These are phyloP conservation scores for Penicillium soppii DNA, from an alignment of 495 filamentous ascomycete genomes.

Conservation along the genomic window DNA sequence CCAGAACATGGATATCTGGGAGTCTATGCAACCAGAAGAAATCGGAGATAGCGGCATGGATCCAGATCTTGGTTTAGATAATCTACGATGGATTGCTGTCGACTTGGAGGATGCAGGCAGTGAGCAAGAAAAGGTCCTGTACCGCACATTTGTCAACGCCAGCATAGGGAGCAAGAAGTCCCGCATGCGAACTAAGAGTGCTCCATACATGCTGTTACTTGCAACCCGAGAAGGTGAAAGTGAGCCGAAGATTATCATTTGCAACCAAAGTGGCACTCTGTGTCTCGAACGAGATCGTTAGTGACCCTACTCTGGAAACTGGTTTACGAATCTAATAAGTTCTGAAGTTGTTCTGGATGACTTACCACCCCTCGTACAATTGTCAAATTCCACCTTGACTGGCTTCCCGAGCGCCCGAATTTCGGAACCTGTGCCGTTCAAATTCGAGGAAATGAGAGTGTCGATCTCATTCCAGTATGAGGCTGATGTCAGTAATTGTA, in stretches of 20 bases:
- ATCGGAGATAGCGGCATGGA: slow-evolving; percentile 17
- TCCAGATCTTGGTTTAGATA: slow-evolving; percentile 23
- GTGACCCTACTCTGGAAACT: background rate
- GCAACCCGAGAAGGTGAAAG: slow-evolving; percentile 39
- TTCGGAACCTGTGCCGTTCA: slow-evolving; percentile 32
- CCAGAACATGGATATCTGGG: slow-evolving; percentile 40
- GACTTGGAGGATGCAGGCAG: slow-evolving; percentile 39
- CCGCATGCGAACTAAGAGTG: slow-evolving; percentile 36
- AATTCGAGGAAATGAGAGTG: slow-evolving; percentile 29
- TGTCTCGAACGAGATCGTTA: slow-evolving; percentile 39
- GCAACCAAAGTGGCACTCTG: slow-evolving; percentile 43
- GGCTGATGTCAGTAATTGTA: slow-evolving; percentile 31
- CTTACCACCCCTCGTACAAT: slow-evolving; percentile 17
- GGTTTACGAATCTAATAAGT: background rate
- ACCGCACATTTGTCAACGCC: slow-evolving; percentile 42
- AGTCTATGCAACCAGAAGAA: slow-evolving; percentile 37
- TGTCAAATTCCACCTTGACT: slow-evolving; percentile 15
- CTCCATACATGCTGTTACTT: slow-evolving; percentile 45
- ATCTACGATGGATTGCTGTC: slow-evolving; percentile 35
- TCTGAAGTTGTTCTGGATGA: slow-evolving; percentile 21
- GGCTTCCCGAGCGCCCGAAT: slow-evolving; percentile 18
- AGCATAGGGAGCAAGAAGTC: slow-evolving; percentile 39
- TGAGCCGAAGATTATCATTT: slow-evolving; percentile 42
- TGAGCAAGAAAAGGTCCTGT: slow-evolving; percentile 41
- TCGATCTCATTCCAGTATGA: slow-evolving; percentile 36